These are phyloP conservation scores for Marasmius oreades DNA, from an alignment of 1,284 basidiomycete genomes.

Conservation along the genomic window DNA sequence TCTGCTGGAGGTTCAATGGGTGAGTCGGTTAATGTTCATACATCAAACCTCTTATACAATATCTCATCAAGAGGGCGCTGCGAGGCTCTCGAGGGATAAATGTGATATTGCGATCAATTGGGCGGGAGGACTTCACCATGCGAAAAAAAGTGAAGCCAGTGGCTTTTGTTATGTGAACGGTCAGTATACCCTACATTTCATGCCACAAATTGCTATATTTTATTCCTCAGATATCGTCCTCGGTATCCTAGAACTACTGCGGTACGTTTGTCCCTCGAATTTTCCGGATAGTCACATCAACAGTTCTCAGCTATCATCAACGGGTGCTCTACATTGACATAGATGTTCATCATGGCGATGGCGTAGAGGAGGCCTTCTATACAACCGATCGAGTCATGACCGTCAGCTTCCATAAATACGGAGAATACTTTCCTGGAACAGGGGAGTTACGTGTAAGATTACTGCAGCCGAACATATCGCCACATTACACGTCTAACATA, in stretches of 20 bases:
- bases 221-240: slow-evolving; percentile 86
- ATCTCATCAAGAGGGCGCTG: slow-evolving; percentile 87
- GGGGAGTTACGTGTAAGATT: slow-evolving; percentile 83
- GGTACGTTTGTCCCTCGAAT: slow-evolving; percentile 40
- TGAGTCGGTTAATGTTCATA: slow-evolving; percentile 31
- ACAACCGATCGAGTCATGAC: slow-evolving; percentile 99
- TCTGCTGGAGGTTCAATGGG: slow-evolving; percentile 99
- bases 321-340: slow-evolving; percentile 98
- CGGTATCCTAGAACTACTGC: slow-evolving; percentile 90
- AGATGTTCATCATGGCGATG: slow-evolving; percentile 98
- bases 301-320: slow-evolving; percentile 73
- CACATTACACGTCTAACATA: slow-evolving; percentile 2
- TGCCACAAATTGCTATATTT: not conserved
- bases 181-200: slow-evolving; percentile 27
- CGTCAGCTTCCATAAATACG: slow-evolving; percentile 97
- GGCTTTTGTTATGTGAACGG: slow-evolving; percentile 99
- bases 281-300: not conserved
- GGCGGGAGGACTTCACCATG: slow-evolving; percentile 97
- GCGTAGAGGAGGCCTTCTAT: slow-evolving; percentile 99
- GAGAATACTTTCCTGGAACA: slow-evolving; percentile 98
- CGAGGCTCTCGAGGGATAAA: slow-evolving; percentile 92
- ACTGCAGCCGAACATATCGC: not conserved
- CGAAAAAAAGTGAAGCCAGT: slow-evolving; percentile 97
- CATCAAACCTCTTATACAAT: not conserved
- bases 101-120: slow-evolving; percentile 99